These are phyloP conservation scores for Sporothrix variecibatus DNA, from an alignment of 2,329 filamentous ascomycete genomes.

Conservation along the genomic window DNA sequence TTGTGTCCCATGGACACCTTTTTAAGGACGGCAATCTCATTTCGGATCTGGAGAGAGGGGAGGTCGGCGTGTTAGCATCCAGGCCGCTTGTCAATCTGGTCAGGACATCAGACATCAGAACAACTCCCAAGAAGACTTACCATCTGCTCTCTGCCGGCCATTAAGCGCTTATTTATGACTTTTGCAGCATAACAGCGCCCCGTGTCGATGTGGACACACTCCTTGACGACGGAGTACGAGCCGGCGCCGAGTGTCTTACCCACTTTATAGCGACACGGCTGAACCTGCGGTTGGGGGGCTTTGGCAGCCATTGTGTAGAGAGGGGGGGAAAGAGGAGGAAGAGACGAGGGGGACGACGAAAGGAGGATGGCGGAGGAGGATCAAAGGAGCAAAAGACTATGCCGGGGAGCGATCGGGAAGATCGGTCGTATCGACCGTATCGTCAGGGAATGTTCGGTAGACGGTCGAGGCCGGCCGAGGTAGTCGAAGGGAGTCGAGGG, in stretches of 20 bases:
- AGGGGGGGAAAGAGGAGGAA: background rate
- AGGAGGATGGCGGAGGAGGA: background rate
- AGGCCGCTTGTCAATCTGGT: background rate
- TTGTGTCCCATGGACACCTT: slow-evolving; percentile 98
- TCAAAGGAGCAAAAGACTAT: background rate
- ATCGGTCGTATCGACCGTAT: background rate
- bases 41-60: slow-evolving; percentile 69
- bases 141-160: slow-evolving; percentile 98
- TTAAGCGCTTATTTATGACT: slow-evolving; percentile 97
- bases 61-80: background rate
- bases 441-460: background rate
- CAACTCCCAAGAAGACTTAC: slow-evolving; percentile 50
- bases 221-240: slow-evolving; percentile 97
- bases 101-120: background rate
- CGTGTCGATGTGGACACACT: slow-evolving; percentile 98
- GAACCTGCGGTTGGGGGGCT: slow-evolving; percentile 56
- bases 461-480: background rate
- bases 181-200: slow-evolving; percentile 98
- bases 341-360: background rate
- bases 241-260: slow-evolving; percentile 96
- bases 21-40: slow-evolving; percentile 97
- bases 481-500: background rate
- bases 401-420: background rate
- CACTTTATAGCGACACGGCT: slow-evolving; percentile 97
- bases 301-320: slow-evolving; percentile 7